A percentile compares a stretch with the other conserved stretches of the same genome.
These are phyloP conservation scores for Oenanthe javanica DNA, from an alignment of 140 eudicot species.

Conservation along the genomic window DNA sequence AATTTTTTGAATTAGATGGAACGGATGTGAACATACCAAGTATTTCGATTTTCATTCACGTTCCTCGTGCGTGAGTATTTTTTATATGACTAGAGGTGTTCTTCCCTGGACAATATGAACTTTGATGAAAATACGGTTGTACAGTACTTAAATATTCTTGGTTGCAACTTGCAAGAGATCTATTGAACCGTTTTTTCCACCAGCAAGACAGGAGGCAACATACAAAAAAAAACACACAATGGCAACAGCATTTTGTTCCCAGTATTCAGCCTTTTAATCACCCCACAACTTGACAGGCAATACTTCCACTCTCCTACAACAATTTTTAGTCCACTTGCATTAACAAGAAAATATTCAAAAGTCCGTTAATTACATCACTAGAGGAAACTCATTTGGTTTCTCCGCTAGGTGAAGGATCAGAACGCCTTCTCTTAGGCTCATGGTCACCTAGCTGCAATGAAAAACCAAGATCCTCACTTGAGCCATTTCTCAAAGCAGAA, in stretches of 20 bases:
- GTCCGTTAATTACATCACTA: background rate
- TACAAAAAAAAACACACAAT: background rate
- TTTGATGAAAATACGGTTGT: too few species aligned
- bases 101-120: too few species aligned
- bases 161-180: too few species aligned
- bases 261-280: background rate
- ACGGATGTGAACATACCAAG: conserved; percentile 38
- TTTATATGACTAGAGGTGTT: too few species aligned
- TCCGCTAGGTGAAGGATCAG: conserved; percentile 48
- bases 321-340: background rate
- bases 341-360: background rate
- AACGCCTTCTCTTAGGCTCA: conserved; percentile 88
- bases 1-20: background rate
- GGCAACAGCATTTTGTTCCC: background rate
- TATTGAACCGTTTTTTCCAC: background rate
- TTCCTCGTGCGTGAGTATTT: conserved; percentile 37
- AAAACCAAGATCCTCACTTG: conserved; percentile 64
- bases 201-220: background rate
- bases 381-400: conserved; percentile 31
- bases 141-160: too few species aligned
- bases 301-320: background rate
- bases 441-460: conserved; percentile 81
- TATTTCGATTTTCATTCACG: conserved; percentile 91
- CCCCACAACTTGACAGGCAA: background rate
- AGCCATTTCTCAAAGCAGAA: conserved; percentile 53